Evolutionary conservation across 1,139 yeast genomes (phyloP), one percentile per base, ranked within the genome.

Genomic region (Barnettozyma hawaiiensis): DNA sequence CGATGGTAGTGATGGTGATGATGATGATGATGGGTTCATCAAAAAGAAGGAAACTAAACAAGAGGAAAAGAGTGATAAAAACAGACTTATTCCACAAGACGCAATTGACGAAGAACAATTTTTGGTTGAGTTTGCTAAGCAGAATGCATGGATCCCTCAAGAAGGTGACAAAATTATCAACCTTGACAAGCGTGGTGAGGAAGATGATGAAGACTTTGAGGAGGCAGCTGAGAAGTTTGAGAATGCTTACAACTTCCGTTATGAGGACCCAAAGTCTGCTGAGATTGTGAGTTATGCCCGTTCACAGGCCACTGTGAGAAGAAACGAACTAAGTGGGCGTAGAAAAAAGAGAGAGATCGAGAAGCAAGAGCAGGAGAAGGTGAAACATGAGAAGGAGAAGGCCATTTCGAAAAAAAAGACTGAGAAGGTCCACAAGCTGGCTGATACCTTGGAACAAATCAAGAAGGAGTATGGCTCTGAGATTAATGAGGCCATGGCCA

Each of bases 231-330:
- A 94, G 53, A 70, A 78, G 54, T 89, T 87, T 57, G 99, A 94
- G 64, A 77, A 78, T 47, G 97, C 95, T 0, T 92, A 90, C 66
- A 94, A 94, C 58, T 90, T 90, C 71, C 76, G 98, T 61, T 92
- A 77, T 60, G 98, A 94, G 64, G 97, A 92, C 56, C 87, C 95
- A 12, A 80, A 79, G 52, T 76, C 96, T 9, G 86, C 92, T 0
- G 97, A 92, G 58, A 86, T 94, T 62, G 83, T 89, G 26, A 82
- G 96, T n/a, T 94, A 92, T 67, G 97, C 98, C 5, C 87, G 99
- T 74, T 85, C 75, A 50, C 96, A 89, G 61, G 95, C 95, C 22
- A 87, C 97, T 0, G 71, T 89, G 57, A 81, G 98, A 66, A 76
- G 98, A 60, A 78, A 82, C 19, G 81, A 79, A 40, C 75, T 83